Evolutionary conservation across 805 yeast genomes (phyloP).

Genomic region (Yarrowia sp.): DNA sequence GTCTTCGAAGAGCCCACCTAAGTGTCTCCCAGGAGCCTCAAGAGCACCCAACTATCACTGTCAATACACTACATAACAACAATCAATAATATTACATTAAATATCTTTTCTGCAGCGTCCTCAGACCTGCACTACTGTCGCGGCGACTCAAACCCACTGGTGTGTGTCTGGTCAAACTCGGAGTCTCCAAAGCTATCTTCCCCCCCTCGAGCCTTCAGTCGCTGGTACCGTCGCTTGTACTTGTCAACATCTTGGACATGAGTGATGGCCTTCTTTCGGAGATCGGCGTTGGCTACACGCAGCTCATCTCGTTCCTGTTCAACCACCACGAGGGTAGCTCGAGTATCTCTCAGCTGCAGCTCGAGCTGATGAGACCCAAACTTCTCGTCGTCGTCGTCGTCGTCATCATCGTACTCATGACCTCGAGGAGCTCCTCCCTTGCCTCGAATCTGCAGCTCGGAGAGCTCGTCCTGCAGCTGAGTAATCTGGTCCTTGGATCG

Average conservation of each 20-base stretch:
- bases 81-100: conserved; percentile 13
- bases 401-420: conserved; percentile 38
- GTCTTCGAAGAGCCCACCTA: no score
- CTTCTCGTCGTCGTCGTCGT: conserved; percentile 36
- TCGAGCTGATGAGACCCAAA: conserved; percentile 53
- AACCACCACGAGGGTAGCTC: conserved; percentile 77
- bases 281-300: conserved; percentile 35
- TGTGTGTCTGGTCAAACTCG: conserved; percentile 30
- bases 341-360: conserved; percentile 73
- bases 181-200: conserved; percentile 30
- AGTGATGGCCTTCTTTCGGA: conserved; percentile 39
- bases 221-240: conserved; percentile 25
- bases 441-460: conserved; percentile 57
- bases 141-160: conserved; percentile 23
- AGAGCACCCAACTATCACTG: not conserved
- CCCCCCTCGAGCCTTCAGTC: conserved; percentile 26
- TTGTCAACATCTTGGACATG: conserved; percentile 32
- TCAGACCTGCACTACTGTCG: not conserved
- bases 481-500: conserved; percentile 57
- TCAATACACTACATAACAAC: not conserved
- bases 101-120: conserved; percentile 7
- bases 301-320: conserved; percentile 82
- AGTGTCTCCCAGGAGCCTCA: no score
- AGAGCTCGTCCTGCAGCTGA: conserved; percentile 61
- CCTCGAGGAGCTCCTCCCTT: conserved; percentile 9